phyloP scores from a whole-genome alignment of 192 early-diverging fungal genomes.

The Coemansia sp. region DNA sequence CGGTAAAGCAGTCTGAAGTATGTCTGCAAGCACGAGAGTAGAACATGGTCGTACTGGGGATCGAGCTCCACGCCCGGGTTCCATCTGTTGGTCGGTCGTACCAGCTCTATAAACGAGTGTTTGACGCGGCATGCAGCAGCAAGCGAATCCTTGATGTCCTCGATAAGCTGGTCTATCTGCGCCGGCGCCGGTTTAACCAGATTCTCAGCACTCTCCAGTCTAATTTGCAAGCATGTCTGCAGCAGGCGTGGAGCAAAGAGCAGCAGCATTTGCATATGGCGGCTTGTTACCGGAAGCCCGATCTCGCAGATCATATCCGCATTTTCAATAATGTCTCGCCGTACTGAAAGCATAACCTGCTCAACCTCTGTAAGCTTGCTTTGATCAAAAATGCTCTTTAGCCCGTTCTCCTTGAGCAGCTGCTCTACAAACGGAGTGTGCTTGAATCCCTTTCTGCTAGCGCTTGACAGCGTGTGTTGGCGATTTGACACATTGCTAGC shows the following conservation, averaged over 20 bases:
- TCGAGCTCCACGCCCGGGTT: conserved; percentile 63
- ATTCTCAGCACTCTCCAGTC: conserved; percentile 64
- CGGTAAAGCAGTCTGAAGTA: conserved; percentile 79
- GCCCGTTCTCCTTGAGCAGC: conserved; percentile 79
- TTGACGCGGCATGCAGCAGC: conserved; percentile 73
- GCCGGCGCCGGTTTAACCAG: conserved; percentile 37
- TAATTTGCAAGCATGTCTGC: conserved; percentile 77
- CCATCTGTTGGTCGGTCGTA: conserved; percentile 66
- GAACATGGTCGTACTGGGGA: conserved; percentile 68
- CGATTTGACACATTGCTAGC: not conserved
- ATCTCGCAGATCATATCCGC: conserved; percentile 65
- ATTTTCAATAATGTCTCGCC: conserved; percentile 70
- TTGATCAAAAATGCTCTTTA: conserved; percentile 75
- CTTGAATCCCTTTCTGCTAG: conserved; percentile 20
- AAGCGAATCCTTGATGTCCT: conserved; percentile 74
- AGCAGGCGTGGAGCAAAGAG: conserved; percentile 79
- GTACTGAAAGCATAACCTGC: conserved; percentile 62
- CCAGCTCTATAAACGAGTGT: conserved; percentile 65
- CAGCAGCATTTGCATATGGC: conserved; percentile 68
- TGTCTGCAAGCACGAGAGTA: conserved; percentile 70
- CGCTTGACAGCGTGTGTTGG: conserved; percentile 8
- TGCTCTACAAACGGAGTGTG: conserved; percentile 80
- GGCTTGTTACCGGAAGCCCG: conserved; percentile 69
- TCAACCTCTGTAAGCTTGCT: conserved; percentile 66
- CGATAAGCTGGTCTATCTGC: conserved; percentile 76